A percentile compares a stretch with the other conserved stretches of the same genome.
Evolutionary conservation across 2,329 filamentous ascomycete species (phyloP).

Genomic region (Fusarium poae): DNA sequence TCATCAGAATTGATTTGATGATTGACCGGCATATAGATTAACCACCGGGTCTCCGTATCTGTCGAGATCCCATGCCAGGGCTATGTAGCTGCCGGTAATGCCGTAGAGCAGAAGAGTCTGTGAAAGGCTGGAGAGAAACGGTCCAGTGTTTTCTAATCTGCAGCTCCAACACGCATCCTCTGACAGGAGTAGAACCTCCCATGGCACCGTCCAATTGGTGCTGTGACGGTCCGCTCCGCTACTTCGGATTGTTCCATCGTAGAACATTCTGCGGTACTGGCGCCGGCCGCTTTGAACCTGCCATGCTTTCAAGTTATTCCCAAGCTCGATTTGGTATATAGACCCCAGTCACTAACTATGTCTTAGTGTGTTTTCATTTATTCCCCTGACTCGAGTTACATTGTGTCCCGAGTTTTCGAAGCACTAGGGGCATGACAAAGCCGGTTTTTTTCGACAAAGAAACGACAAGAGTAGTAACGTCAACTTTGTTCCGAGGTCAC

Average conservation of each 20-base stretch:
- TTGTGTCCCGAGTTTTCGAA: not conserved
- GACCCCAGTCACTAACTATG: not conserved
- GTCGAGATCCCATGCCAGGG: constrained; percentile 29
- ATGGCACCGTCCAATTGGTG: constrained; percentile 19
- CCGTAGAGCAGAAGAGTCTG: constrained; percentile 1
- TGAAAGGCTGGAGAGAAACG: not conserved
- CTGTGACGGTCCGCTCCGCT: constrained; percentile 28
- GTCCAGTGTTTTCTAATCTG: constrained; percentile 4
- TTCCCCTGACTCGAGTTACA: constrained; percentile 13
- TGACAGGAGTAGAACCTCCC: constrained; percentile 8
- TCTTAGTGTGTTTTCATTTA: constrained; percentile 15
- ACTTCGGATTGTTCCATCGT: constrained; percentile 13
- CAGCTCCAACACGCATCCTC: not conserved
- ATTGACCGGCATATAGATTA: constrained; percentile 31
- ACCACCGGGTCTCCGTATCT: constrained; percentile 37
- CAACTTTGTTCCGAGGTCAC: constrained; percentile 17
- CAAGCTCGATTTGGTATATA: not conserved
- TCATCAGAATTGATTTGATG: constrained; percentile 4
- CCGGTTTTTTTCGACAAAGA: constrained; percentile 1
- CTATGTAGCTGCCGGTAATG: constrained; percentile 20
- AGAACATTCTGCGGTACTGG: constrained; percentile 1
- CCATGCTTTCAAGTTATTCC: not conserved
- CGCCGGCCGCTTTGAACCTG: not conserved
- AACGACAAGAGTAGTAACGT: constrained; percentile 1
- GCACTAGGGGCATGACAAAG: not conserved